Conservation (phyloP, 352 stramenopile species). For the Hyaloperonospora arabidopsidis region DNA sequence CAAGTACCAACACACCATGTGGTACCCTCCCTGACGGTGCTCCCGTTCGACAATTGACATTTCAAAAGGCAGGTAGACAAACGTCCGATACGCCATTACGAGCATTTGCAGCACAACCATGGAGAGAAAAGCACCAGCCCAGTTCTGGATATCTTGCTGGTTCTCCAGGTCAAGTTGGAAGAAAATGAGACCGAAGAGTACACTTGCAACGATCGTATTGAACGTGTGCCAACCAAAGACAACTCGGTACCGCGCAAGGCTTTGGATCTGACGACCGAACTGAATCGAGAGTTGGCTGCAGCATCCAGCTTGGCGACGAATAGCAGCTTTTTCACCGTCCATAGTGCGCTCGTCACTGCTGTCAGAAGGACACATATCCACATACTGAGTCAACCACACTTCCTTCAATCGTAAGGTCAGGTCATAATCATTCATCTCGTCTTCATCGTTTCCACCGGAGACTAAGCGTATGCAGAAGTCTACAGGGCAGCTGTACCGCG, state of each 20-base stretch:
- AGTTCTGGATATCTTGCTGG: slow-evolving; percentile 40
- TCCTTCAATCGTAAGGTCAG: slow-evolving; percentile 34
- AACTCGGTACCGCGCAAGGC: slow-evolving; percentile 29
- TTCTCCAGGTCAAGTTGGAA: slow-evolving; percentile 31
- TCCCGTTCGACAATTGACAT: slow-evolving; percentile 27
- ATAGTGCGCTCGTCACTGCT: slow-evolving; percentile 2
- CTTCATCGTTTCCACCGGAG: slow-evolving; percentile 25
- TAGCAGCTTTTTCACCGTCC: background rate
- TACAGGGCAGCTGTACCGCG: slow-evolving; percentile 47
- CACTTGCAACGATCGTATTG: slow-evolving; percentile 33
- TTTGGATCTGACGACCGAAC: slow-evolving; percentile 35
- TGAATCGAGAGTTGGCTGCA: slow-evolving; percentile 35
- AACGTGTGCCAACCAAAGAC: slow-evolving; percentile 34
- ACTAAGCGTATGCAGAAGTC: slow-evolving; percentile 65
- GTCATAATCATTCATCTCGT: no score
- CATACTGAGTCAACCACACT: slow-evolving; percentile 32
- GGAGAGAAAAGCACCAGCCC: slow-evolving; percentile 40
- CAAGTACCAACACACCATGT: slow-evolving; percentile 29
- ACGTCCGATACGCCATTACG: slow-evolving; percentile 20
- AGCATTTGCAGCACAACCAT: slow-evolving; percentile 35
- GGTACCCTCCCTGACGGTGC: slow-evolving; percentile 22
- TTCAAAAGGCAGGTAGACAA: slow-evolving; percentile 27
- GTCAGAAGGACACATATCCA: slow-evolving; percentile 13
- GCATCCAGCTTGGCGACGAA: slow-evolving; percentile 15
- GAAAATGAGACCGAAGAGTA: slow-evolving; percentile 42